Evolutionary conservation across 1,284 basidiomycete species (phyloP).

Genomic region (Puccinia triticina): DNA sequence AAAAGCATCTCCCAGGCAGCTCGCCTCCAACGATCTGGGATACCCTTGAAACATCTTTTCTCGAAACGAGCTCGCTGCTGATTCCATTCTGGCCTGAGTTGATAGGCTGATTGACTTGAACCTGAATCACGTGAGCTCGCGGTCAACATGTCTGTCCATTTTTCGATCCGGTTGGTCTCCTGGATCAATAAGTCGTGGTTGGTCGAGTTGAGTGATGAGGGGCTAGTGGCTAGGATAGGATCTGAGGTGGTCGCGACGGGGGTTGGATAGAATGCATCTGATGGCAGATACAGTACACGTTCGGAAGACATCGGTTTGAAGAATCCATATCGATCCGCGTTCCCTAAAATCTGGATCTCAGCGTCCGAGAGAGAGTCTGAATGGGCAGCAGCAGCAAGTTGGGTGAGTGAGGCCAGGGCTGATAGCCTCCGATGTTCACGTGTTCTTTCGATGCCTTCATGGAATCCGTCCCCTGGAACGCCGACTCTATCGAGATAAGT

Average conservation of each 20-base stretch:
- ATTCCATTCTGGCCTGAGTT: constrained; percentile 68
- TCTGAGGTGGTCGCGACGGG: constrained; percentile 64
- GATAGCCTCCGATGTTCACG: constrained; percentile 69
- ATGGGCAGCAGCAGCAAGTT: constrained; percentile 67
- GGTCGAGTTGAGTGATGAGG: constrained; percentile 44
- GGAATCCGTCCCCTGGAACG: constrained; percentile 86
- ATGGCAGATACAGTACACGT: constrained; percentile 73
- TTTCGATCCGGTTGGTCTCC: constrained; percentile 73
- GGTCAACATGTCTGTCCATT: constrained; percentile 83
- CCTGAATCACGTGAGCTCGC: constrained; percentile 66
- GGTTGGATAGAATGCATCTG: constrained; percentile 70
- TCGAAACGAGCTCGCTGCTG: constrained; percentile 63
- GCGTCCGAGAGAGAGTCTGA: constrained; percentile 61
- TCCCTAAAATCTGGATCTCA: constrained; percentile 72
- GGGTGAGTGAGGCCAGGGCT: constrained; percentile 55
- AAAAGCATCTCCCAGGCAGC: constrained; percentile 84
- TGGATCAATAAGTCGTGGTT: constrained; percentile 60
- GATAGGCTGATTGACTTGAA: constrained; percentile 76
- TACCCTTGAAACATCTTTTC: constrained; percentile 85
- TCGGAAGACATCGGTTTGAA: constrained; percentile 65
- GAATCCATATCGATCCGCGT: constrained; percentile 87
- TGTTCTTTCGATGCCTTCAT: constrained; percentile 88
- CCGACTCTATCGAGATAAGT: constrained; percentile 79
- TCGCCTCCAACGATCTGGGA: constrained; percentile 91
- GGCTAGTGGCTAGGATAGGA: constrained; percentile 51